Conservation (phyloP, 2,329 filamentous ascomycete species). For the Leptographium galeiforme region DNA sequence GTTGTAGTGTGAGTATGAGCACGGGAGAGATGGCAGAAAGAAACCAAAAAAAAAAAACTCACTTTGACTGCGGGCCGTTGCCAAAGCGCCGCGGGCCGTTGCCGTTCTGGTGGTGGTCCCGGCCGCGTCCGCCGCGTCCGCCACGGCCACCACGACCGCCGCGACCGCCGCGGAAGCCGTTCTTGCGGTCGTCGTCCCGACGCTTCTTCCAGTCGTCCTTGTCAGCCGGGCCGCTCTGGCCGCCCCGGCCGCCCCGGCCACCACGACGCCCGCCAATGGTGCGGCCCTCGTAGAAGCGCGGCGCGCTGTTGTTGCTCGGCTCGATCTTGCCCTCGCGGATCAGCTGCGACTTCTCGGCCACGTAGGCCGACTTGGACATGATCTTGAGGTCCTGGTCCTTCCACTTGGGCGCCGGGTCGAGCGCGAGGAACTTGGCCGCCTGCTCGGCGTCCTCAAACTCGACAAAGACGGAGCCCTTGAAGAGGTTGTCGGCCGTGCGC, state of each 20-base stretch:
- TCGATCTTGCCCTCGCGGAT: slow-evolving; percentile 59
- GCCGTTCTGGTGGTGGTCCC: slow-evolving; percentile 22
- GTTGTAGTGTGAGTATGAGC: neutral
- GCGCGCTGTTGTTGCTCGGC: slow-evolving; percentile 33
- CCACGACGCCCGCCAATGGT: slow-evolving; percentile 24
- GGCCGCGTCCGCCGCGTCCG: slow-evolving; percentile 13
- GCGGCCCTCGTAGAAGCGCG: slow-evolving; percentile 34
- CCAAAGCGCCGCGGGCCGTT: slow-evolving; percentile 12
- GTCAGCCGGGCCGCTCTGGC: slow-evolving; percentile 21
- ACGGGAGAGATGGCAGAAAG: neutral
- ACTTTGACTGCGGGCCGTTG: neutral
- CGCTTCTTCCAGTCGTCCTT: slow-evolving; percentile 51
- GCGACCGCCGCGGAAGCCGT: slow-evolving; percentile 37
- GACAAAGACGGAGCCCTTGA: slow-evolving; percentile 96
- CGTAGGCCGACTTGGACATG: slow-evolving; percentile 82
- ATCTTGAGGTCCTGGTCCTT: slow-evolving; percentile 66
- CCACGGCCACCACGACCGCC: slow-evolving; percentile 20
- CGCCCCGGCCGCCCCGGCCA: slow-evolving; percentile 23
- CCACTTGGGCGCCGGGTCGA: slow-evolving; percentile 74
- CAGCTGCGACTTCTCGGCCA: slow-evolving; percentile 59
- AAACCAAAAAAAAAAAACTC: neutral
- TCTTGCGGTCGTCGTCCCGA: slow-evolving; percentile 47
- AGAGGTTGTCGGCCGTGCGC: slow-evolving; percentile 55
- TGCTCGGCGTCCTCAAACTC: slow-evolving; percentile 74
- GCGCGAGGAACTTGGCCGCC: slow-evolving; percentile 64